A percentile compares a stretch with the other conserved stretches of the same genome.
These are phyloP conservation scores for Dactylella cylindrospora DNA, from an alignment of 2,329 filamentous ascomycete species.

Conservation along the genomic window DNA sequence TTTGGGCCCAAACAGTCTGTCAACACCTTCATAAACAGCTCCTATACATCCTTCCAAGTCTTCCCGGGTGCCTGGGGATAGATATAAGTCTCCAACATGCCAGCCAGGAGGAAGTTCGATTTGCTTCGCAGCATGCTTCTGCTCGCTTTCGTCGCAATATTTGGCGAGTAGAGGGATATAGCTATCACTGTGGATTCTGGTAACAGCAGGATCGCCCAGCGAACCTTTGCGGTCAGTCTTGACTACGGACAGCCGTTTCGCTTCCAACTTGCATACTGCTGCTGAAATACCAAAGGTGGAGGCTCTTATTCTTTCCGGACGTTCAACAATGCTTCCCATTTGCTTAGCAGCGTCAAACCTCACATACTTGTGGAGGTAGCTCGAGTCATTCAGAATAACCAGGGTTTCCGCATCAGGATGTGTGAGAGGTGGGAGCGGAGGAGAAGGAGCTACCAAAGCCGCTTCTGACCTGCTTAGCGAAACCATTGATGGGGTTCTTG, in stretches of 20 bases:
- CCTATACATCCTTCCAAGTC: constrained; percentile 90
- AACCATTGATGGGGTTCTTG: constrained; percentile 47
- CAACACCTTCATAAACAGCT: constrained; percentile 89
- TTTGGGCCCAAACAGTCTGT: constrained; percentile 70
- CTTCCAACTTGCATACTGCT: constrained; percentile 88
- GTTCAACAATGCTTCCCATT: constrained; percentile 82
- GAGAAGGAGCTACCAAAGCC: constrained; percentile 50
- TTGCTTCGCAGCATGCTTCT: constrained; percentile 65
- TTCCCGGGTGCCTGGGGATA: constrained; percentile 79
- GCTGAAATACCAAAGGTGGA: constrained; percentile 77
- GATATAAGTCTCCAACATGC: constrained; percentile 86
- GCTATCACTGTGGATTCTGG: constrained; percentile 76
- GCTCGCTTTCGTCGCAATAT: constrained; percentile 77
- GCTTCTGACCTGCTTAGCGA: constrained; percentile 50
- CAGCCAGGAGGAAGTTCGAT: constrained; percentile 60
- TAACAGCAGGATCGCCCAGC: constrained; percentile 74
- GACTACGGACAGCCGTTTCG: constrained; percentile 59
- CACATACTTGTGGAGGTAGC: constrained; percentile 90
- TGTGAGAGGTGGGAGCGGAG: constrained; percentile 40
- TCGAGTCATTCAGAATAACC: constrained; percentile 87
- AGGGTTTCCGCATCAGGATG: constrained; percentile 60
- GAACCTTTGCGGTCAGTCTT: constrained; percentile 74
- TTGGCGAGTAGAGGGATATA: constrained; percentile 62
- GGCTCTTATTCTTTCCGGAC: constrained; percentile 86
- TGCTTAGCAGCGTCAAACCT: constrained; percentile 75